Conservation (phyloP, 2,329 filamentous ascomycete species). For the Spiromastix sp. region DNA sequence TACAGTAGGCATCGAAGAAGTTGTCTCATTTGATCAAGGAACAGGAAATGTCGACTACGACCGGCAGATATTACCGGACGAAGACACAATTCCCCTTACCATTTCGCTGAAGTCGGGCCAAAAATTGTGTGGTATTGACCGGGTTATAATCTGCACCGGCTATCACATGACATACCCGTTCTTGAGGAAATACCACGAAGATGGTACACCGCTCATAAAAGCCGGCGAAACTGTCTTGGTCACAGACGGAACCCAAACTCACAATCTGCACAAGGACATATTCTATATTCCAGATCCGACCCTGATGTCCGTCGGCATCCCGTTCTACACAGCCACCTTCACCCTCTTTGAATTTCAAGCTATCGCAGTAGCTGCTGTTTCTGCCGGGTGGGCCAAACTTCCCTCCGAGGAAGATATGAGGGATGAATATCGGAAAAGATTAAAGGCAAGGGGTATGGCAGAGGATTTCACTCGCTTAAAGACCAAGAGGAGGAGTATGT, state of each 20-base stretch:
- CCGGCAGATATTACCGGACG: conserved; percentile 3
- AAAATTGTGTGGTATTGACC: conserved; percentile 46
- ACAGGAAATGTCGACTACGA: conserved; percentile 4
- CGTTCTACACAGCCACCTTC: conserved; percentile 57
- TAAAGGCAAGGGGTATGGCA: conserved; percentile 19
- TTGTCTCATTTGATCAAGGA: conserved; percentile 36
- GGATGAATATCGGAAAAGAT: conserved; percentile 19
- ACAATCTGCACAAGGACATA: conserved; percentile 61
- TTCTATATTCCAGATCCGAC: conserved; percentile 61
- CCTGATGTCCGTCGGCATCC: conserved; percentile 53
- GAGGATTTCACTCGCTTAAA: conserved; percentile 28
- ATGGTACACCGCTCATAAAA: conserved; percentile 32
- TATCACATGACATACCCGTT: conserved; percentile 61
- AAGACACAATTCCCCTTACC: conserved; percentile 38
- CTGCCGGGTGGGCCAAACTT: conserved; percentile 41
- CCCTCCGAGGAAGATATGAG: conserved; percentile 34
- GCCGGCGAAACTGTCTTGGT: conserved; percentile 48
- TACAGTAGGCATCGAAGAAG: conserved; percentile 42
- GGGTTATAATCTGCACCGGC: conserved; percentile 56
- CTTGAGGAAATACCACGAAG: conserved; percentile 41
- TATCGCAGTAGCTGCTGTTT: conserved; percentile 47
- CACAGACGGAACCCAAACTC: conserved; percentile 52
- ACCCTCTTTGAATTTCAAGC: conserved; percentile 62
- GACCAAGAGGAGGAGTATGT: conserved; percentile 27
- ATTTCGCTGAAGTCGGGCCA: conserved; percentile 45